Evolutionary conservation across 1,139 yeast genomes (phyloP), one percentile per base, ranked within the genome.

Genomic region (Lipomyces yarrowii): DNA sequence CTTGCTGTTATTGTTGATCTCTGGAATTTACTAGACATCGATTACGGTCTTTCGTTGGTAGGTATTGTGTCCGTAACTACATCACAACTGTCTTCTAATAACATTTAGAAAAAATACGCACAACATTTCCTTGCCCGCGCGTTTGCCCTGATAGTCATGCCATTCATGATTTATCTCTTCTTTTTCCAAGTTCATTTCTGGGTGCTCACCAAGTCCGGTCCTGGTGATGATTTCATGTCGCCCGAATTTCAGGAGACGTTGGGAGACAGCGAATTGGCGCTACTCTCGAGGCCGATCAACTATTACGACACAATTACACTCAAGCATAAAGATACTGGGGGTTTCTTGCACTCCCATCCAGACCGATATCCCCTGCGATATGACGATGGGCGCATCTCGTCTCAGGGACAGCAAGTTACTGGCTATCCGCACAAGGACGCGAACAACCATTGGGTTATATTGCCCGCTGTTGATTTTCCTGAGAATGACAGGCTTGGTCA

Each of bases 101-200:
- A 26, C 33, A 18, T 26, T 15, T 37, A 65, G 70, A 33, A 53
- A 23, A 82, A 83, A 54, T 82, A 91, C 70, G 72, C 80, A 46
- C 84, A 86, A 76, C 99, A 96, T 77, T 88, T 93, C 73, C 77
- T 83, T 51, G 93, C 96, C 3, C 85, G 99, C 74, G 81, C 89
- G 39, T 83, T 87, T 75, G 84, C 89, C 1, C 84, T 96, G 71
- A 85, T 94, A 68, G 81, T 91, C 15, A 78, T 92, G 42, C 99
- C 99, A 39, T 91, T 94, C 76, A 71, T 85, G 54, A 84, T 94
- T 72, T 96, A 91, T 77, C 82, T 96, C 74, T 89, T 87, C 75
- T 96, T 99, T 98, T 96, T 96, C 80, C 91, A 87, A 79, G 84
- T 93, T 65, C 99, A 96, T 78, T 94, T 96, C 78, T 84, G 87